These are phyloP conservation scores for Russula sp. DNA, from an alignment of 768 basidiomycete species.

Conservation along the genomic window DNA sequence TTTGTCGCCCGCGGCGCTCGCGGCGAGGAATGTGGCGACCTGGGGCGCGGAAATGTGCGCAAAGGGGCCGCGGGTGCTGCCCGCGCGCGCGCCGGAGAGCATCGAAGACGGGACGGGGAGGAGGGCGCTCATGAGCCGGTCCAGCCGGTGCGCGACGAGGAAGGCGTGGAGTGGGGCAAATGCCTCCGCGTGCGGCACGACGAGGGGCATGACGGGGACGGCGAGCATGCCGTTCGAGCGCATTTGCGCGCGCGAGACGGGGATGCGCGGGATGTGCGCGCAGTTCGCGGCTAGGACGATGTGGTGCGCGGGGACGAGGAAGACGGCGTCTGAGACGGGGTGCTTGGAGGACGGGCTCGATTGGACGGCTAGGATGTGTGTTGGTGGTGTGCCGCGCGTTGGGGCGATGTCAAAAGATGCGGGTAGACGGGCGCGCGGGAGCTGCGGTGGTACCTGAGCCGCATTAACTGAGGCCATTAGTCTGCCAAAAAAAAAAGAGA, in stretches of 20 bases:
- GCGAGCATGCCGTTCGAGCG: conserved; percentile 26
- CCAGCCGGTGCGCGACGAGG: conserved; percentile 62
- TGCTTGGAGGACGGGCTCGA: conserved; percentile 37
- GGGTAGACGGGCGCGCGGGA: conserved; percentile 22
- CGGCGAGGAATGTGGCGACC: conserved; percentile 24
- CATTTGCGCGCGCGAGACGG: conserved; percentile 29
- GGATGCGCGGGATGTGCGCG: conserved; percentile 48
- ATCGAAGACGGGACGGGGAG: conserved; percentile 45
- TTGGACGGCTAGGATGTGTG: conserved; percentile 33
- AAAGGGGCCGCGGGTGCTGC: conserved; percentile 20
- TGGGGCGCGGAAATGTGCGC: conserved; percentile 25
- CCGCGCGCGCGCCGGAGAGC: conserved; percentile 22
- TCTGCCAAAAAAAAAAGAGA: neutral
- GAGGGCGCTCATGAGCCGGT: conserved; percentile 52
- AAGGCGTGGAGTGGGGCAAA: conserved; percentile 60
- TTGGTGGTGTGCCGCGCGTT: conserved; percentile 2
- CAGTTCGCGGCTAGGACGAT: conserved; percentile 58
- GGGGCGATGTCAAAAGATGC: conserved; percentile 17
- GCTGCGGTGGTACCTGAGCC: conserved; percentile 16
- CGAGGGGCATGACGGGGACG: conserved; percentile 63
- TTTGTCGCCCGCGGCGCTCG: conserved; percentile 27
- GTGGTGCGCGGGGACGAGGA: conserved; percentile 57
- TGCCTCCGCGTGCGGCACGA: conserved; percentile 63
- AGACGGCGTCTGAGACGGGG: conserved; percentile 33
- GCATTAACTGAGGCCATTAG: conserved; percentile 21